Percentiles rank a stretch among this genome's conserved stretches.
Conservation (phyloP, 139 green algal species). For the Picochlorum sp. region DNA sequence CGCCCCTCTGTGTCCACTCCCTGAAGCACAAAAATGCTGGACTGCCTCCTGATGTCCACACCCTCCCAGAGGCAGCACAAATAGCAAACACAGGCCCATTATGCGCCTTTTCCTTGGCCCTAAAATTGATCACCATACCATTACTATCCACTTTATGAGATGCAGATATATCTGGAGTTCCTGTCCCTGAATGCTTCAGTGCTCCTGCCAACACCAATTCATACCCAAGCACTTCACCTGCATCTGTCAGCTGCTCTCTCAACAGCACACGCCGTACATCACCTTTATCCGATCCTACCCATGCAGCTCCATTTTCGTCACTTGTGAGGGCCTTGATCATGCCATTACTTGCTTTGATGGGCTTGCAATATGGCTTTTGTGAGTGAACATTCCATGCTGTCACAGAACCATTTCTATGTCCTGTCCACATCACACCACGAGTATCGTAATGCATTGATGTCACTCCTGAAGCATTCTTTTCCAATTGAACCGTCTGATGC, state of each 20-base stretch:
- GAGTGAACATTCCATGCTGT: conserved; percentile 20
- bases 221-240: neutral
- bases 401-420: conserved; percentile 25
- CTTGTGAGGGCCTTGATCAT: conserved; percentile 6
- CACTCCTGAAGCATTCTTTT: conserved; percentile 10
- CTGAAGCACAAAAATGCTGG: conserved; percentile 16
- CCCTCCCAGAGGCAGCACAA: conserved; percentile 11
- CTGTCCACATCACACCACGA: conserved; percentile 33
- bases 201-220: conserved; percentile 4
- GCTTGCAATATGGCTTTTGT: conserved; percentile 1
- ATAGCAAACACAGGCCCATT: conserved; percentile 26
- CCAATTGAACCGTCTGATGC: conserved; percentile 1
- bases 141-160: neutral
- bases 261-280: conserved; percentile 9
- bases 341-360: conserved; percentile 9
- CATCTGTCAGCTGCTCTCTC: neutral
- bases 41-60: conserved; percentile 36
- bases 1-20: conserved; percentile 28
- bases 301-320: conserved; percentile 25
- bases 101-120: conserved; percentile 20
- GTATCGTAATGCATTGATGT: conserved; percentile 30
- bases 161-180: neutral
- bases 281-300: conserved; percentile 19
- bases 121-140: neutral
- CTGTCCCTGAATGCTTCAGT: neutral